Base-by-base conservation (phyloP, 2,329 filamentous ascomycete genomes). In the Cladosporium sp. region DNA sequence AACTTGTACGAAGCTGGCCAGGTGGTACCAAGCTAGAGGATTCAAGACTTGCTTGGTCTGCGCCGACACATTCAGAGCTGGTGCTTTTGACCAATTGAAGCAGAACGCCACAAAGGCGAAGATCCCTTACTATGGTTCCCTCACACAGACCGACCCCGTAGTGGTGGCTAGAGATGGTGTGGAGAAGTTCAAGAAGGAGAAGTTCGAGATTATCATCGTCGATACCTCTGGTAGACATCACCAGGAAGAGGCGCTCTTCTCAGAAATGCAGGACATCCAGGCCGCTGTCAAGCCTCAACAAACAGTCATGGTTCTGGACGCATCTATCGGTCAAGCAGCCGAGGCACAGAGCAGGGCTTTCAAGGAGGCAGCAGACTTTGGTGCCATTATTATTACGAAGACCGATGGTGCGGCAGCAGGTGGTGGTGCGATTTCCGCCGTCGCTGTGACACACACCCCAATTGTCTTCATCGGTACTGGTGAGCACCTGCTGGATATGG, bases 91-190 rank as follows among this genome's bases (percentile, higher is more conserved):
- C 71, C 94, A 99, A 78, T 75, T 99, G 73, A 97, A 97, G 78
- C 94, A 99, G 77, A 99, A 99, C 73, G 94, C 94, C 1, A 97
- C 91, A 34, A 99, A 97, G 75, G 94, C 94, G 51, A 97, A 97
- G 78, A 97, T 99, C 53, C 94, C 94, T 9, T 99, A 99, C 81
- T 99, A 95, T 73, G 94, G 94, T 68, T 96, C 90, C 58, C 80
- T 99, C 63, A 99, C 93, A 2, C 91, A 99, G 77, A 97, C 92
- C 7, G 94, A 99, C 70, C 94, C 94, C 0, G 91, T 93, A 0
- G 87, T 91, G 5, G 94, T 99, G 17, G 93, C 94, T 0, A 84
- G 86, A n/a, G 92, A 97, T 65, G 94, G 94, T 76, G 94, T 99
- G 32, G 91, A 96, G 47, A 95, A 97, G 76, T 99, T 99, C 81